Evolutionary conservation across 345 rosid genomes (phyloP).

Genomic region (Mercurialis annua): DNA sequence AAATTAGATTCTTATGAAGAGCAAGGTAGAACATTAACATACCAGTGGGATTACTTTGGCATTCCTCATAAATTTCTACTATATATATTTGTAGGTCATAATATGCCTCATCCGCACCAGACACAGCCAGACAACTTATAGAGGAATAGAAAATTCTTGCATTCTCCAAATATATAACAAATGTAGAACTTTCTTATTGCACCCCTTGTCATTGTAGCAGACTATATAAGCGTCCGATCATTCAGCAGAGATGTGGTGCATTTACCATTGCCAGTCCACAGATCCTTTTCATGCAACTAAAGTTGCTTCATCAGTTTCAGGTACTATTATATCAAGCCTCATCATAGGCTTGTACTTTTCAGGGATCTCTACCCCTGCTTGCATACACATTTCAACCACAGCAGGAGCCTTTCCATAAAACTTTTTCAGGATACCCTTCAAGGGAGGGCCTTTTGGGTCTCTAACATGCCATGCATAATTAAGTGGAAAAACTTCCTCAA

Average conservation of each 20-base stretch:
- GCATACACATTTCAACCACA: conserved; percentile 75
- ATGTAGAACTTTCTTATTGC: background rate
- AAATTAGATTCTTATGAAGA: background rate
- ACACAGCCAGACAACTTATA: background rate
- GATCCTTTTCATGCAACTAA: conserved; percentile 47
- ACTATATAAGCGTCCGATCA: background rate
- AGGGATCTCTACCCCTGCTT: conserved; percentile 66
- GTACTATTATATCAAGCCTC: conserved; percentile 90
- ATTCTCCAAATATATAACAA: background rate
- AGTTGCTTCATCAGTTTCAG: conserved; percentile 61
- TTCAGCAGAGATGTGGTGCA: background rate
- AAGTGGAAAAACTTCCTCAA: conserved; percentile 70
- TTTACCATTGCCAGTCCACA: background rate
- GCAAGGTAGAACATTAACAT: background rate
- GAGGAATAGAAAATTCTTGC: background rate
- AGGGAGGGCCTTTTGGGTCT: conserved; percentile 63
- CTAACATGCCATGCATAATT: conserved; percentile 78
- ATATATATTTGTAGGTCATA: background rate
- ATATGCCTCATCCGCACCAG: background rate
- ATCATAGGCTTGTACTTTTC: conserved; percentile 71
- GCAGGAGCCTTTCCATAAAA: conserved; percentile 92
- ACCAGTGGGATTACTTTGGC: background rate
- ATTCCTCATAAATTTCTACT: background rate
- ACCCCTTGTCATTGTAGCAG: background rate
- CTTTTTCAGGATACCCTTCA: conserved; percentile 53